A percentile compares a stretch with the other conserved stretches of the same genome.
phyloP scores from a whole-genome alignment of 805 yeast genomes.

The Dipodascopsis tothii region DNA sequence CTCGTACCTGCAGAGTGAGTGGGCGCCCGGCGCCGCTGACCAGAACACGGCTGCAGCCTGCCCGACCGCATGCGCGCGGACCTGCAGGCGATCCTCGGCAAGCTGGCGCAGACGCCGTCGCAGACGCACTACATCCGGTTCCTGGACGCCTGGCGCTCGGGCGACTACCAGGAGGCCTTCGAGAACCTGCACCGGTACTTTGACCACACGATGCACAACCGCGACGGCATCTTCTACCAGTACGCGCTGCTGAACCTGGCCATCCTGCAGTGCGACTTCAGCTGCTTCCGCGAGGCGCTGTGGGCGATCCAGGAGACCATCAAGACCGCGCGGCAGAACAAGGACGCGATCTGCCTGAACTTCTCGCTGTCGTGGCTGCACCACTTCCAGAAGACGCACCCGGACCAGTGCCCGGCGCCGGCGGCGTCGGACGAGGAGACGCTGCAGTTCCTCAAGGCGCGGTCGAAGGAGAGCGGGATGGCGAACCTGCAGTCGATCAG shows the following conservation, averaged over 20 bases:
- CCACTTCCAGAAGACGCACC: constrained; percentile 61
- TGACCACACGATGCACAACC: constrained; percentile 65
- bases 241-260: constrained; percentile 70
- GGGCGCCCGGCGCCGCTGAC: too few relatives aligned
- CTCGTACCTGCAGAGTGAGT: constrained; percentile 16
- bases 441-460: constrained; percentile 50
- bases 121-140: constrained; percentile 22
- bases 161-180: constrained; percentile 50
- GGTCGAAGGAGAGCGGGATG: constrained; percentile 39
- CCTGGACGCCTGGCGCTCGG: constrained; percentile 38
- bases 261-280: constrained; percentile 60
- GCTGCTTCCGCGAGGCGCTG: constrained; percentile 59
- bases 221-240: constrained; percentile 53
- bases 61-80: constrained; percentile 1
- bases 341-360: constrained; percentile 64
- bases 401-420: constrained; percentile 46
- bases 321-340: constrained; percentile 76
- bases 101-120: constrained; percentile 48
- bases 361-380: constrained; percentile 68
- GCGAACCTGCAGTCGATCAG: constrained; percentile 41
- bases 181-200: constrained; percentile 54
- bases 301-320: constrained; percentile 77
- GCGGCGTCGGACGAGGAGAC: constrained; percentile 59
- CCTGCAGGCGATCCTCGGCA: constrained; percentile 41
- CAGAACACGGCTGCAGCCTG: constrained; percentile 8